Evolutionary conservation across 1,284 basidiomycete species (phyloP).

Genomic region (Uromyces viciae-fabae): DNA sequence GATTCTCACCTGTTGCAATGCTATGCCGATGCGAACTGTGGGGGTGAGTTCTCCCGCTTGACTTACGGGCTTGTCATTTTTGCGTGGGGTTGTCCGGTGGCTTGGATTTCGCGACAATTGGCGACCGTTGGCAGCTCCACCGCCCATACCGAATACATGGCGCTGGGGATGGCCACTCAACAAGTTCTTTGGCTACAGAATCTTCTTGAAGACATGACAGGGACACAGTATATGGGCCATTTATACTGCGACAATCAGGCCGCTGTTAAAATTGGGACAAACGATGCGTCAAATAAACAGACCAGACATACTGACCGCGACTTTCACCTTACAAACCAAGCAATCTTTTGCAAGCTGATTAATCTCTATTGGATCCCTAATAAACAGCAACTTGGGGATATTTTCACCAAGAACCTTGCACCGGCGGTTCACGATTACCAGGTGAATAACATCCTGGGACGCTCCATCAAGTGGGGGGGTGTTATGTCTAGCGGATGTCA

Average conservation of each 20-base stretch:
- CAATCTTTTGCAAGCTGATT: too few species aligned
- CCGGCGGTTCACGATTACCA: constrained; percentile 39
- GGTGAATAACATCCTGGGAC: too few species aligned
- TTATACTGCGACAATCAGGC: background rate
- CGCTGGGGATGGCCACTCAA: background rate
- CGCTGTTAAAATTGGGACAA: background rate
- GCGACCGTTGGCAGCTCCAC: background rate
- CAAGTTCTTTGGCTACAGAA: background rate
- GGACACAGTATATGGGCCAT: background rate
- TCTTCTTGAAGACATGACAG: background rate
- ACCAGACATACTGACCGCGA: constrained; percentile 10
- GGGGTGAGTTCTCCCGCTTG: background rate
- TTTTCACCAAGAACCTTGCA: too few species aligned
- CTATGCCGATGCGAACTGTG: background rate
- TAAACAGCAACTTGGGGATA: too few species aligned
- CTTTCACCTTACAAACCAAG: constrained; percentile 10
- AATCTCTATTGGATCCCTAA: too few species aligned
- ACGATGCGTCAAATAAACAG: background rate
- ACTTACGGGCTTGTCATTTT: background rate
- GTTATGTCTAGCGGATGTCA: background rate
- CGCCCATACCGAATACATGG: constrained; percentile 15
- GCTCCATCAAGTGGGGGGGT: too few species aligned
- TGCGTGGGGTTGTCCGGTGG: background rate
- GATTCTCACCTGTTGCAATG: background rate
- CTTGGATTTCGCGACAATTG: background rate